Evolutionary conservation across 768 basidiomycete species (phyloP).

Genomic region (Tephrocybe sp.): DNA sequence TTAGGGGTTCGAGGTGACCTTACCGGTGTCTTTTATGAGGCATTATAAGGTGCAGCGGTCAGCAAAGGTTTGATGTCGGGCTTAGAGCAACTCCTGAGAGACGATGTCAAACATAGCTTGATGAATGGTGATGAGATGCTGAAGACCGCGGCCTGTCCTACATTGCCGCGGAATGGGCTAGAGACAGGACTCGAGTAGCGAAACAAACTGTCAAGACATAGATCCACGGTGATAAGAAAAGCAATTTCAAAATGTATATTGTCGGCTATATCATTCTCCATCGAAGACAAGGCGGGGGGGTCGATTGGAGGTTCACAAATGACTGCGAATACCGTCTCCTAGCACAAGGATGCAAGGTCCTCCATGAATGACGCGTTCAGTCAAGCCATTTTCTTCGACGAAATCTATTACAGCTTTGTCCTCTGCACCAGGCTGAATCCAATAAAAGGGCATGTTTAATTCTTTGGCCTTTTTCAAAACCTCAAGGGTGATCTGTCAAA

Average conservation of each 20-base stretch:
- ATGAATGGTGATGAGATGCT: slow-evolving; percentile 1
- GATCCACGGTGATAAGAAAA: slow-evolving; percentile 13
- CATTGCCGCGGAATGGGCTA: slow-evolving; percentile 9
- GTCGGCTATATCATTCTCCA: slow-evolving; percentile 1
- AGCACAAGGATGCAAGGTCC: slow-evolving; percentile 82
- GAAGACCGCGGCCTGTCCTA: slow-evolving; percentile 4
- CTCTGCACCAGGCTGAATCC: slow-evolving; percentile 90
- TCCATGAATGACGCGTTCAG: slow-evolving; percentile 70
- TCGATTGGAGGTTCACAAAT: slow-evolving; percentile 19
- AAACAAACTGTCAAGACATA: slow-evolving; percentile 1
- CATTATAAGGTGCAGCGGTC: slow-evolving; percentile 1
- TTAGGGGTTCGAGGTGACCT: background rate
- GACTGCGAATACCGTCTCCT: slow-evolving; percentile 57
- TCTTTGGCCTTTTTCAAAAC: slow-evolving; percentile 65
- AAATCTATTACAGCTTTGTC: slow-evolving; percentile 61
- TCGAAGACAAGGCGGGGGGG: background rate
- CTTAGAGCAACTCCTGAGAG: slow-evolving; percentile 1
- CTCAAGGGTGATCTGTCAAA: slow-evolving; percentile 62
- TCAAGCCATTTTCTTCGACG: slow-evolving; percentile 62
- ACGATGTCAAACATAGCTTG: slow-evolving; percentile 11
- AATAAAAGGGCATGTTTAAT: slow-evolving; percentile 72
- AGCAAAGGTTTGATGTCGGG: slow-evolving; percentile 12
- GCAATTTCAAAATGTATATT: background rate
- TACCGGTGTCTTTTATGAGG: background rate
- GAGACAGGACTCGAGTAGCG: background rate